These are phyloP conservation scores for Termitomyces sp. DNA, from an alignment of 768 basidiomycete genomes.

Conservation along the genomic window DNA sequence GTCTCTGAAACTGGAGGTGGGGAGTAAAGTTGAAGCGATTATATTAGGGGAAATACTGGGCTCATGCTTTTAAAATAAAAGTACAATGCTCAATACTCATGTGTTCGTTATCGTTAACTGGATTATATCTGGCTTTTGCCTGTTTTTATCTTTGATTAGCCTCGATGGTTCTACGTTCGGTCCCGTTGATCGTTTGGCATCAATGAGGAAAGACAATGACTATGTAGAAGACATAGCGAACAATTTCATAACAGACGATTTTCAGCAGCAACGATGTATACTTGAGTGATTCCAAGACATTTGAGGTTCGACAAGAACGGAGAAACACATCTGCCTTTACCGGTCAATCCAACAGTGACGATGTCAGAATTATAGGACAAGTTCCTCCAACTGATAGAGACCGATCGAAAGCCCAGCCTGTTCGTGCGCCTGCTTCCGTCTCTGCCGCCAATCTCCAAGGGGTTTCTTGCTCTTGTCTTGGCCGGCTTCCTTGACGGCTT, in stretches of 20 bases:
- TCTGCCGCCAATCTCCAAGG: constrained; percentile 45
- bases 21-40: constrained; percentile 56
- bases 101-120: background rate
- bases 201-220: background rate
- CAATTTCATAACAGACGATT: background rate
- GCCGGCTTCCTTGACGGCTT: constrained; percentile 40
- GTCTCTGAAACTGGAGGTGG: constrained; percentile 41
- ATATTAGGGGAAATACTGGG: constrained; percentile 56
- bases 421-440: constrained; percentile 51
- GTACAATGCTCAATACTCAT: background rate
- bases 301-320: background rate
- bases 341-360: background rate
- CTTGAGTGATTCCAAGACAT: too few relatives aligned
- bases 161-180: background rate
- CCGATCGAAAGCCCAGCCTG: constrained; percentile 53
- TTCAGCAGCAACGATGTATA: too few relatives aligned
- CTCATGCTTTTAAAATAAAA: background rate
- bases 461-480: constrained; percentile 30
- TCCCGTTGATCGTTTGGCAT: background rate
- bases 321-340: background rate
- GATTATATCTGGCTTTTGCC: background rate
- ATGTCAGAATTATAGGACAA: constrained; percentile 34
- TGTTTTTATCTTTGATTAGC: background rate
- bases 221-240: too few relatives aligned
- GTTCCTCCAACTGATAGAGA: constrained; percentile 69